phyloP scores from a whole-genome alignment of 208 protist species.

The Trypanosoma cruzi region DNA sequence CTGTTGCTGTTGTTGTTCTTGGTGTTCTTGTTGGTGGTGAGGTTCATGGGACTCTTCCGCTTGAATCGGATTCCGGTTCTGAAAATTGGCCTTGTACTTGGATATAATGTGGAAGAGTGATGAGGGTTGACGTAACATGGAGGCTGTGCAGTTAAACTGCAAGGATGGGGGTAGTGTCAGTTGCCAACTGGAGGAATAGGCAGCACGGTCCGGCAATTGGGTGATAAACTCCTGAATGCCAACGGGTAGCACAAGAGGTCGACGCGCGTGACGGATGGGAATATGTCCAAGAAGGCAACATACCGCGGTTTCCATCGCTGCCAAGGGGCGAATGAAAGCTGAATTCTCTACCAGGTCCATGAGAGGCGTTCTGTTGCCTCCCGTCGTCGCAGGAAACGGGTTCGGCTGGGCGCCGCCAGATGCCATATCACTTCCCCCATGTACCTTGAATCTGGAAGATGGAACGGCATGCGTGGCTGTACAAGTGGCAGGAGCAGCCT shows the following conservation, averaged over 20 bases:
- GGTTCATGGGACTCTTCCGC: background rate
- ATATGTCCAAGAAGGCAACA: conserved; percentile 61
- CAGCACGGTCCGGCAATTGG: conserved; percentile 58
- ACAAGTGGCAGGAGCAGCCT: background rate
- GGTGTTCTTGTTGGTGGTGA: no score
- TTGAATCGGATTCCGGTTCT: background rate
- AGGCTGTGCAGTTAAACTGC: conserved; percentile 16
- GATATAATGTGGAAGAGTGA: conserved; percentile 30
- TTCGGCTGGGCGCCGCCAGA: background rate
- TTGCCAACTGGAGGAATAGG: conserved; percentile 31
- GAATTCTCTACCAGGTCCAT: conserved; percentile 3
- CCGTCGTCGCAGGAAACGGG: background rate
- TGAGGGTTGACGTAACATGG: conserved; percentile 17
- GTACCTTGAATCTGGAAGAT: background rate
- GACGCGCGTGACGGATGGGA: conserved; percentile 58
- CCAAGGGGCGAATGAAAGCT: conserved; percentile 37
- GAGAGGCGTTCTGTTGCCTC: background rate
- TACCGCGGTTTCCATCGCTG: conserved; percentile 67
- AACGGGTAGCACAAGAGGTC: conserved; percentile 72
- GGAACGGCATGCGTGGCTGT: background rate
- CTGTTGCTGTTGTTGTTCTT: no score
- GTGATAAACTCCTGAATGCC: conserved; percentile 63
- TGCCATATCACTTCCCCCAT: conserved; percentile 4
- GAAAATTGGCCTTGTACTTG: conserved; percentile 11
- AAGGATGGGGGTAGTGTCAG: conserved; percentile 31